Conservation (phyloP, 768 basidiomycete species). For the Suillus alpinus region DNA sequence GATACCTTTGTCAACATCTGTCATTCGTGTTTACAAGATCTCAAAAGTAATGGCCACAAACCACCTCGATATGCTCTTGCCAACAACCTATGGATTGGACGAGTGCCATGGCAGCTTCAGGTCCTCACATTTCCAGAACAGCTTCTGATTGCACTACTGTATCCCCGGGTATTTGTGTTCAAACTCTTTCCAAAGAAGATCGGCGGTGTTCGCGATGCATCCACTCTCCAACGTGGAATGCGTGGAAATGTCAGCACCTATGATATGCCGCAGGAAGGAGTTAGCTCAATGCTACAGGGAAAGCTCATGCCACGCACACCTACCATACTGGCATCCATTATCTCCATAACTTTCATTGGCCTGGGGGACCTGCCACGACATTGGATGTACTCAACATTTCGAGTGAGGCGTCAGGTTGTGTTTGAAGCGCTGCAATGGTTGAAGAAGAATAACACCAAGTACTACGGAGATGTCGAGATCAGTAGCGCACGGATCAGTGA, state of each 20-base stretch:
- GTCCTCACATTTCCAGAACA: slow-evolving; percentile 36
- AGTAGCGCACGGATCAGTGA: slow-evolving; percentile 8
- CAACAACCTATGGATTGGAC: too few species aligned
- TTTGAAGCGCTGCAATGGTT: slow-evolving; percentile 32
- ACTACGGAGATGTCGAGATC: slow-evolving; percentile 31
- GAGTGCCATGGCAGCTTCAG: slow-evolving; percentile 26
- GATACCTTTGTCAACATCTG: too few species aligned
- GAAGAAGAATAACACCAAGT: slow-evolving; percentile 32
- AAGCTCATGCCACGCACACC: slow-evolving; percentile 31
- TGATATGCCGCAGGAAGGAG: slow-evolving; percentile 13
- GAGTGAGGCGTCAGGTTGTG: slow-evolving; percentile 30
- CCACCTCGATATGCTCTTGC: too few species aligned
- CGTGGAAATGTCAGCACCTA: slow-evolving; percentile 35
- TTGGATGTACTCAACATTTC: slow-evolving; percentile 29
- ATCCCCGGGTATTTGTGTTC: slow-evolving; percentile 20
- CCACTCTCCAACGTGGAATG: slow-evolving; percentile 19
- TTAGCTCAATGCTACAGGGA: slow-evolving; percentile 30
- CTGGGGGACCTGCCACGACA: slow-evolving; percentile 21
- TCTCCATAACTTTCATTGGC: slow-evolving; percentile 38
- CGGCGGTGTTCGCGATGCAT: too few species aligned
- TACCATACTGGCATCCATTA: slow-evolving; percentile 27
- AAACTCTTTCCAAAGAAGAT: too few species aligned
- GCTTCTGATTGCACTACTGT: slow-evolving; percentile 31
- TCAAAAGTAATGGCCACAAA: too few species aligned
- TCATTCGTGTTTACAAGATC: too few species aligned